A percentile compares a stretch with the other conserved stretches of the same genome.
Evolutionary conservation across 306 rosid genomes (phyloP).

Genomic region (Cyclanthera cordifolia): DNA sequence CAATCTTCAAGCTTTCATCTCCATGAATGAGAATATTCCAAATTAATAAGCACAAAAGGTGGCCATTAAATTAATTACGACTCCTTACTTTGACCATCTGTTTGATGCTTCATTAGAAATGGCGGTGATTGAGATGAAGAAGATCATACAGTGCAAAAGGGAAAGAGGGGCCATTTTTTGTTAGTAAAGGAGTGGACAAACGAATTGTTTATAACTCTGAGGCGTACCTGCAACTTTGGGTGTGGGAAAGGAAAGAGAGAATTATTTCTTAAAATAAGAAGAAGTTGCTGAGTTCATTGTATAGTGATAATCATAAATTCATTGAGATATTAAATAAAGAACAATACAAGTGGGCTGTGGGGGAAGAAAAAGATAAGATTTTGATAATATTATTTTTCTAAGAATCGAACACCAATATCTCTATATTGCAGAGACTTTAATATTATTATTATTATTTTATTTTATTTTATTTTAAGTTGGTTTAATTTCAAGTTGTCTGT

Average conservation of each 20-base stretch:
- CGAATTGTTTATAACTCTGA: conserved; percentile 4
- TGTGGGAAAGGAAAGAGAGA: not conserved
- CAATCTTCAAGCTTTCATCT: not conserved
- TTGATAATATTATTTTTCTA: not conserved
- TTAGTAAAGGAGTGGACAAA: conserved; percentile 10
- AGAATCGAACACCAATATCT: not conserved
- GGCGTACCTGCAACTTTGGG: not conserved
- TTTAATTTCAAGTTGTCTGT: not conserved
- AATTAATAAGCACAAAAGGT: not conserved
- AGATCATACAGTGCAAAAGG: not conserved
- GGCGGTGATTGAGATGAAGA: not conserved
- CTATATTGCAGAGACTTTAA: not conserved
- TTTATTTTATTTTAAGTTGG: too few species aligned
- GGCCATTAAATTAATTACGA: not conserved
- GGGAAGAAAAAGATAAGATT: conserved; percentile 11
- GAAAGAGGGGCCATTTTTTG: conserved; percentile 3
- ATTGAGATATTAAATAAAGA: not conserved
- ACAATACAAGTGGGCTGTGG: conserved; percentile 9
- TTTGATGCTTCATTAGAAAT: not conserved
- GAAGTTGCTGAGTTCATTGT: not conserved
- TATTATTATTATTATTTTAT: not conserved
- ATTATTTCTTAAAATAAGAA: not conserved
- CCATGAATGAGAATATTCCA: not conserved
- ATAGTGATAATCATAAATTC: not conserved
- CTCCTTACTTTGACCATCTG: not conserved